Evolutionary conservation across 345 rosid genomes (phyloP).

Genomic region (Corymbia maculata): DNA sequence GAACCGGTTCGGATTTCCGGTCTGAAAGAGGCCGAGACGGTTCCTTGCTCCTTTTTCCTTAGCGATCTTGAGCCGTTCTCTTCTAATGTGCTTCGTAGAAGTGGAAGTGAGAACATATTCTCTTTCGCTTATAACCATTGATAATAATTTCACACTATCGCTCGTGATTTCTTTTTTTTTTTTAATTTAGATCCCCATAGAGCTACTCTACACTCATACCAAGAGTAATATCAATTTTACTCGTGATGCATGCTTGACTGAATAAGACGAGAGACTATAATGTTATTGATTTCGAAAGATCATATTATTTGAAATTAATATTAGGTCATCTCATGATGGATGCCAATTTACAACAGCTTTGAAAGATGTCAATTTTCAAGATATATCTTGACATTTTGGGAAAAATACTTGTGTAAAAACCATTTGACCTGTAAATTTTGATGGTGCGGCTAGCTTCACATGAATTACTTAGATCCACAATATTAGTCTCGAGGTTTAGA

Average conservation of each 20-base stretch:
- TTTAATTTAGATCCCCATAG: not conserved
- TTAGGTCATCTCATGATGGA: rapidly evolving
- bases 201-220: not conserved
- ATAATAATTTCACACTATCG: not conserved
- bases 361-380: not conserved
- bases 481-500: not conserved
- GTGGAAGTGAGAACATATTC: not conserved
- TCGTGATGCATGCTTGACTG: not conserved
- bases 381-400: rapidly evolving
- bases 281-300: not conserved
- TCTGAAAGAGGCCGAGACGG: not conserved
- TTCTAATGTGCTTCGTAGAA: not conserved
- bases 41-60: not conserved
- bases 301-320: not conserved
- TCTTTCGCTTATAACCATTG: not conserved
- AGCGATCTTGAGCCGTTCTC: not conserved
- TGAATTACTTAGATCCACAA: not conserved
- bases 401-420: not conserved
- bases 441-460: rapidly evolving
- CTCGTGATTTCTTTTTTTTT: not conserved
- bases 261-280: not conserved
- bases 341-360: not conserved
- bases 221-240: not conserved
- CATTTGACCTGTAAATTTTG: not conserved
- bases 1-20: not conserved